Percentiles rank a stretch among this genome's conserved stretches.
Evolutionary conservation across 2,329 filamentous ascomycete species (phyloP).

Genomic region (Orbilia blumenaviensis): DNA sequence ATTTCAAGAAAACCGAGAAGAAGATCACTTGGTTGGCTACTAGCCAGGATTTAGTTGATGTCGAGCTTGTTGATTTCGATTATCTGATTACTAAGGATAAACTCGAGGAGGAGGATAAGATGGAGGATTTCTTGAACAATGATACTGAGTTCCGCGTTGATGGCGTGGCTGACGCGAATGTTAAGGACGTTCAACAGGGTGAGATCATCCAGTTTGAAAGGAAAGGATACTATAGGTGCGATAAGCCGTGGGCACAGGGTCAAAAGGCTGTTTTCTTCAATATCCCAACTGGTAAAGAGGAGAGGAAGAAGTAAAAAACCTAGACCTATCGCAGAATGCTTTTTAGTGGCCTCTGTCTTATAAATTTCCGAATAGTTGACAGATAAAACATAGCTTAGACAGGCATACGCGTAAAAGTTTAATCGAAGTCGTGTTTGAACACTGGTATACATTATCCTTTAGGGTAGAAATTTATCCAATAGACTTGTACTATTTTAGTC

Average conservation of each 20-base stretch:
- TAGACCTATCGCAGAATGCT: no score
- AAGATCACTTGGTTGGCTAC: conserved; percentile 93
- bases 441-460: no score
- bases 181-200: conserved; percentile 78
- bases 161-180: conserved; percentile 82
- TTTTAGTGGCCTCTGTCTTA: not conserved
- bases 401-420: no score
- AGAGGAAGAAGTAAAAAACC: conserved; percentile 34
- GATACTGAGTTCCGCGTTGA: conserved; percentile 78
- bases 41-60: conserved; percentile 78
- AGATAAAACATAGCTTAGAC: no score
- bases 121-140: conserved; percentile 83
- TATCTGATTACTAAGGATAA: conserved; percentile 96
- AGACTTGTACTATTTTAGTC: no score
- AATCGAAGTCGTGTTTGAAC: no score
- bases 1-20: conserved; percentile 95
- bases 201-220: conserved; percentile 96
- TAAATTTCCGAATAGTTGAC: not conserved
- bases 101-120: conserved; percentile 83
- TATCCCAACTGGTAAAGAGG: conserved; percentile 68
- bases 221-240: conserved; percentile 89
- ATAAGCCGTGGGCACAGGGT: conserved; percentile 70
- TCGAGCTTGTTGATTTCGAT: conserved; percentile 93
- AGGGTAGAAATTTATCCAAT: no score
- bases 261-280: conserved; percentile 73